Evolutionary conservation across 371 early-diverging fungal genomes (phyloP).

Genomic region (Thermomucor indicae-seudaticae): DNA sequence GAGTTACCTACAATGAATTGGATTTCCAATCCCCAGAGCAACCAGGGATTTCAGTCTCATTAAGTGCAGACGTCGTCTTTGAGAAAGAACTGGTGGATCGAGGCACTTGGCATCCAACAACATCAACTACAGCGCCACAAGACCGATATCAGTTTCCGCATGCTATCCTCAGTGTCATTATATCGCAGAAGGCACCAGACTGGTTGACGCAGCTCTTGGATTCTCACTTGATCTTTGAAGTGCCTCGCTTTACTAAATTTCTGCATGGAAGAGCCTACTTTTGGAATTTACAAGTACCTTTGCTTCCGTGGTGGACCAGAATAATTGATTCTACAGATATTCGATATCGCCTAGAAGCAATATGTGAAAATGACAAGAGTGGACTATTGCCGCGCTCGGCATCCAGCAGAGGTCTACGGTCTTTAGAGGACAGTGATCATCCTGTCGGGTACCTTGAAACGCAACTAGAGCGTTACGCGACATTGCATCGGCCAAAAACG

Average conservation of each 20-base stretch:
- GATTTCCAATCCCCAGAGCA: slow-evolving; percentile 96
- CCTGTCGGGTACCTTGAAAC: slow-evolving; percentile 38
- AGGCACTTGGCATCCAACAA: slow-evolving; percentile 88
- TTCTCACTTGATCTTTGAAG: slow-evolving; percentile 86
- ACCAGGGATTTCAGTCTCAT: slow-evolving; percentile 86
- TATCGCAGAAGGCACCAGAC: slow-evolving; percentile 75
- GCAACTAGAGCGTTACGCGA: slow-evolving; percentile 19
- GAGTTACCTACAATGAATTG: slow-evolving; percentile 91
- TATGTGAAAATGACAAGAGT: slow-evolving; percentile 12
- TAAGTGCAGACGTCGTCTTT: slow-evolving; percentile 93
- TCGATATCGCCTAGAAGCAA: too few species aligned
- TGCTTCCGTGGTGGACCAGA: slow-evolving; percentile 26
- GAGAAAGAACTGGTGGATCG: slow-evolving; percentile 70
- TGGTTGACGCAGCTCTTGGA: slow-evolving; percentile 89
- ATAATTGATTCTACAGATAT: slow-evolving; percentile 41
- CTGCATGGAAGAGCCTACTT: slow-evolving; percentile 77
- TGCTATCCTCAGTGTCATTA: slow-evolving; percentile 1
- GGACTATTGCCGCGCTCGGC: slow-evolving; percentile 4
- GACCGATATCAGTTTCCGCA: slow-evolving; percentile 40
- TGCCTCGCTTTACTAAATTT: slow-evolving; percentile 96
- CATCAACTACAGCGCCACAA: slow-evolving; percentile 63
- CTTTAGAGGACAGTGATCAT: slow-evolving; percentile 28
- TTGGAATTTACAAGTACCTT: slow-evolving; percentile 8
- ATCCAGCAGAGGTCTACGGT: slow-evolving; percentile 27
- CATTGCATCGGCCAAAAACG: background rate